Percentiles rank a stretch among this genome's conserved stretches.
These are phyloP conservation scores for Neostapfia colusana DNA, from an alignment of 176 grass and related monocot species.

Conservation along the genomic window DNA sequence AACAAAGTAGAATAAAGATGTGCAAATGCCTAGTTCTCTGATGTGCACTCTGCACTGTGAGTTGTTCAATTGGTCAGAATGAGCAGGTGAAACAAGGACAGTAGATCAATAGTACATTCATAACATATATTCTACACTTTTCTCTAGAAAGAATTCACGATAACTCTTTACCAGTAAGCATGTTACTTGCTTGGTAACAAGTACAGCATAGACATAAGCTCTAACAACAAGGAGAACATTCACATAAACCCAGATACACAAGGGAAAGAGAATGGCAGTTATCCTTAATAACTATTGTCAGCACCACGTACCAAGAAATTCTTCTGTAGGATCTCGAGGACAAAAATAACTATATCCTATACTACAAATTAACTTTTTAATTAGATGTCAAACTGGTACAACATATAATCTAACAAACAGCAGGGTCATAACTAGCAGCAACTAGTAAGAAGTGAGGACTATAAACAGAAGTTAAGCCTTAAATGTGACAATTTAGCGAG, in stretches of 20 bases:
- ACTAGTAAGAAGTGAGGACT: neutral
- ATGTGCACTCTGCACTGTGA: neutral
- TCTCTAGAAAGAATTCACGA: conserved; percentile 1
- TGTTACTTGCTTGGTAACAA: conserved; percentile 4
- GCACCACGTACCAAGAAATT: neutral
- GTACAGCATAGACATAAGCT: neutral
- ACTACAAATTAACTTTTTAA: neutral
- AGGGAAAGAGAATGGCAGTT: neutral
- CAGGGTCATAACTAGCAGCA: neutral
- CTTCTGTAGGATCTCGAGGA: neutral
- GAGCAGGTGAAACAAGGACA: neutral
- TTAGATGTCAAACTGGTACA: conserved; percentile 3
- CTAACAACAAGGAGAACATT: conserved; percentile 9
- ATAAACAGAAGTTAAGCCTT: neutral
- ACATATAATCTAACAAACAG: neutral
- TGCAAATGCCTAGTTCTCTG: neutral
- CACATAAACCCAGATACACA: conserved; percentile 10
- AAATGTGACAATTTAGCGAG: neutral
- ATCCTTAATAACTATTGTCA: neutral
- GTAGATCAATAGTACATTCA: neutral
- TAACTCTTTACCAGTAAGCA: conserved; percentile 4
- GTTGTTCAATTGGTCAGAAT: neutral
- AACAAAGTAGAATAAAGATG: neutral
- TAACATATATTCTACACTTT: conserved; percentile 8
- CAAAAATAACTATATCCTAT: neutral